These are phyloP conservation scores for Pythium brachiatum DNA, from an alignment of 352 stramenopile genomes.

Conservation along the genomic window DNA sequence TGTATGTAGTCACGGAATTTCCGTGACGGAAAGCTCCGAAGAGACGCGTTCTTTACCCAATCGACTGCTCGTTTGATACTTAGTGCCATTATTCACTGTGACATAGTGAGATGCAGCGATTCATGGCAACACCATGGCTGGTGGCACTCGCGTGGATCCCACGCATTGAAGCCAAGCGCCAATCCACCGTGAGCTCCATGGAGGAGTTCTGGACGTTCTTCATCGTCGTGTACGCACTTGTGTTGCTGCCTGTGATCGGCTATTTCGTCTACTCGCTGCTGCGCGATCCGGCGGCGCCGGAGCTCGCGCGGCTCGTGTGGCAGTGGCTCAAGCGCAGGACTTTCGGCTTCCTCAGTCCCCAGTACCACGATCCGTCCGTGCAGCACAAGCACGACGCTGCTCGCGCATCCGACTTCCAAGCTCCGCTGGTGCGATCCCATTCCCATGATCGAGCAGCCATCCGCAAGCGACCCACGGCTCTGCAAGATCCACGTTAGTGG, in stretches of 20 bases:
- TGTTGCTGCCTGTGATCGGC: constrained; percentile 38
- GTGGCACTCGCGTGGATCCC: neutral
- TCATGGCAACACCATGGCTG: neutral
- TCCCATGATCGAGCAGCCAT: neutral
- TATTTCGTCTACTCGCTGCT: constrained; percentile 30
- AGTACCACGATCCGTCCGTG: constrained; percentile 2
- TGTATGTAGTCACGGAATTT: neutral
- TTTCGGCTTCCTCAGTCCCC: constrained; percentile 24
- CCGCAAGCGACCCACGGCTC: neutral
- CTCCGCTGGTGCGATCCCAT: neutral
- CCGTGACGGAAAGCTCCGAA: neutral
- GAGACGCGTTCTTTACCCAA: neutral
- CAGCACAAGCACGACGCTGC: constrained; percentile 10
- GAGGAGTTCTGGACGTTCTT: constrained; percentile 48
- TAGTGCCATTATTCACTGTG: too few species aligned
- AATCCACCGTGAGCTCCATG: constrained; percentile 35
- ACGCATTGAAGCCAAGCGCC: constrained; percentile 13
- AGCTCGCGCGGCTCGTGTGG: constrained; percentile 28
- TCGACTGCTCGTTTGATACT: neutral
- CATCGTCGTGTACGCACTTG: constrained; percentile 31
- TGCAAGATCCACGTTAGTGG: constrained; percentile 3
- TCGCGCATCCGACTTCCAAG: neutral
- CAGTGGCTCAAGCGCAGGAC: constrained; percentile 31
- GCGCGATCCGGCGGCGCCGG: constrained; percentile 29
- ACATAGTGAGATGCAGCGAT: neutral